Evolutionary conservation across 2,329 filamentous ascomycete species (phyloP).

Genomic region (Pseudomassariella vexata): DNA sequence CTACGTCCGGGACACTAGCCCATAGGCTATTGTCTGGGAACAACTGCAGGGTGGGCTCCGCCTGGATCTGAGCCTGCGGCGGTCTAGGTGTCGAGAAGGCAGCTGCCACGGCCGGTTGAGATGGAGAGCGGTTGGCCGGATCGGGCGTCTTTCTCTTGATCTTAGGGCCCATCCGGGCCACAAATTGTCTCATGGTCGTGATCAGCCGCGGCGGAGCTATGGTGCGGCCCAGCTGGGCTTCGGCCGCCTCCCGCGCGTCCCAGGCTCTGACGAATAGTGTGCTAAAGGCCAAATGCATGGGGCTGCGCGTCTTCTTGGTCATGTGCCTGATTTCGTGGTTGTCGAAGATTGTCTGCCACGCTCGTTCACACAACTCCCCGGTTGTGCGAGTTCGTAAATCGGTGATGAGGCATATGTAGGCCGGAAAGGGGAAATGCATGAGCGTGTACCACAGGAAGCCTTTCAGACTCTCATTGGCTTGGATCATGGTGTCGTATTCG

Average conservation of each 20-base stretch:
- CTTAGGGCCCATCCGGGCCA: constrained; percentile 25
- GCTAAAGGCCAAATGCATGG: constrained; percentile 53
- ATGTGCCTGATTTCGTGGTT: constrained; percentile 49
- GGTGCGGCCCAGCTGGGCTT: constrained; percentile 36
- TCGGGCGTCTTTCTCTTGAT: constrained; percentile 22
- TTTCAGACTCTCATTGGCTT: constrained; percentile 42
- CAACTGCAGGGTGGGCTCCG: constrained; percentile 9
- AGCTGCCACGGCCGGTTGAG: neutral
- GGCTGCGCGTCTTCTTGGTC: constrained; percentile 43
- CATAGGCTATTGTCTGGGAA: constrained; percentile 14
- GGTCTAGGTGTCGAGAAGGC: constrained; percentile 2
- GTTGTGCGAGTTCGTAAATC: constrained; percentile 46
- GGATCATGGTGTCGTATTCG: constrained; percentile 53
- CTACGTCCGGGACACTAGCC: constrained; percentile 13
- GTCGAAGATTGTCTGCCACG: constrained; percentile 50
- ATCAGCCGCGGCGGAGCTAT: constrained; percentile 41
- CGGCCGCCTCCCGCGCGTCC: constrained; percentile 48
- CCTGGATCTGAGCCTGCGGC: constrained; percentile 1
- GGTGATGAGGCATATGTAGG: constrained; percentile 54
- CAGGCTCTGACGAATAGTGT: constrained; percentile 57
- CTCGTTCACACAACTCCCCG: constrained; percentile 52
- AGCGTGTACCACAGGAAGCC: constrained; percentile 54
- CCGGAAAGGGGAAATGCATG: constrained; percentile 55
- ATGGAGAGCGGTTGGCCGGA: constrained; percentile 6
- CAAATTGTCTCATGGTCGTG: constrained; percentile 37